phyloP scores from a whole-genome alignment of 768 basidiomycete genomes.

The Pleurotus citrinopileatus region DNA sequence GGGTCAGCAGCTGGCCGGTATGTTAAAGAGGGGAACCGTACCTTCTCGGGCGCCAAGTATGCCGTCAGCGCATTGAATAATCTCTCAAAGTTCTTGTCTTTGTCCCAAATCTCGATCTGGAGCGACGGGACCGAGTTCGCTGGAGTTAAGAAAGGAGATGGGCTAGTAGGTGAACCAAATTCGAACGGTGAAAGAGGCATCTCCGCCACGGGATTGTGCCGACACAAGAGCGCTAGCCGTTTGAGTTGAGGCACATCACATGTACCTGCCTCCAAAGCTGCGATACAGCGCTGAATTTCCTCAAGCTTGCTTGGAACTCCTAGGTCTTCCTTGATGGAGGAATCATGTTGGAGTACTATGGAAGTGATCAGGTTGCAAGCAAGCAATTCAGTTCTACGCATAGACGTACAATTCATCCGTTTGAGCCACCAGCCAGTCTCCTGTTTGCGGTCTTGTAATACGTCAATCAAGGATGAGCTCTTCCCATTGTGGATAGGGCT shows the following conservation, averaged over 20 bases:
- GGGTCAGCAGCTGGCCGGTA: not conserved
- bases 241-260: conserved; percentile 57
- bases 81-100: conserved; percentile 65
- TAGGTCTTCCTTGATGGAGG: not conserved
- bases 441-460: conserved; percentile 61
- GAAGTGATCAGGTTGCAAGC: conserved; percentile 14
- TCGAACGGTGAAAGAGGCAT: conserved; percentile 42
- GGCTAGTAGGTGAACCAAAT: conserved; percentile 37
- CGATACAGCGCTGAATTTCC: conserved; percentile 53
- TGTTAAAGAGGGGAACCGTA: conserved; percentile 23
- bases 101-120: conserved; percentile 67
- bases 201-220: conserved; percentile 52
- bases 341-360: conserved; percentile 22
- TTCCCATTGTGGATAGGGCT: conserved; percentile 63
- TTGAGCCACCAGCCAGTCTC: conserved; percentile 87
- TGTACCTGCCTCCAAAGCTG: conserved; percentile 48
- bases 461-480: conserved; percentile 62
- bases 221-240: conserved; percentile 62
- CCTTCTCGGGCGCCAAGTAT: conserved; percentile 63
- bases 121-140: conserved; percentile 41
- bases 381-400: not conserved
- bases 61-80: conserved; percentile 64
- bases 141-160: conserved; percentile 48
- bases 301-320: conserved; percentile 21
- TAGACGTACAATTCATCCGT: conserved; percentile 60